phyloP scores from a whole-genome alignment of 371 early-diverging fungal genomes.

The Rhizopus microsporus region DNA sequence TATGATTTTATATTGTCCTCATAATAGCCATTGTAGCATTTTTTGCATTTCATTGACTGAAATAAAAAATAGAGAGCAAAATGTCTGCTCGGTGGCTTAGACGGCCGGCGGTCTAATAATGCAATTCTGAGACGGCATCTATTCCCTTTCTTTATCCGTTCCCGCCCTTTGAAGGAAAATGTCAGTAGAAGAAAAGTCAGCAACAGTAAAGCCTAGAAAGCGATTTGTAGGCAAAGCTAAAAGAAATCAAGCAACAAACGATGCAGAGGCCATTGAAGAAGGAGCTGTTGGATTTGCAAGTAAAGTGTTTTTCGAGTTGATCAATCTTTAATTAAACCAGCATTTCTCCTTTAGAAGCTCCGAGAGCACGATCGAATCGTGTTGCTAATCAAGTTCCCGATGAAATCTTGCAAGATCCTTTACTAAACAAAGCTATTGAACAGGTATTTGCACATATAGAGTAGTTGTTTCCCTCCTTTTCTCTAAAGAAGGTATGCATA shows the following conservation, averaged over 20 bases:
- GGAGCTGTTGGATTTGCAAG: constrained; percentile 54
- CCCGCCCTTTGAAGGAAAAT: neutral
- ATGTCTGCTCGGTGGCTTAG: too few species aligned
- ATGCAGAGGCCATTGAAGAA: constrained; percentile 54
- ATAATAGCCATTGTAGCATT: too few species aligned
- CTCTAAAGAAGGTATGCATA: constrained; percentile 13
- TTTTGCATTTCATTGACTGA: too few species aligned
- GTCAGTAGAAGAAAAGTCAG: constrained; percentile 10
- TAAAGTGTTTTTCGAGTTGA: constrained; percentile 14
- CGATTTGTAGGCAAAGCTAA: constrained; percentile 65
- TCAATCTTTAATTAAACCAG: neutral
- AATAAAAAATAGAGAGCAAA: too few species aligned
- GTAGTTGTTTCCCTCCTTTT: neutral
- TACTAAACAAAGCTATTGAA: constrained; percentile 80
- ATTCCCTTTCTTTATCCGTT: too few species aligned
- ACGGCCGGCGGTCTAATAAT: too few species aligned
- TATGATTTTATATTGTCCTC: too few species aligned
- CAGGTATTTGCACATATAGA: constrained; percentile 42
- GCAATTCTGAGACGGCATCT: too few species aligned
- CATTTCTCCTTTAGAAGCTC: constrained; percentile 12
- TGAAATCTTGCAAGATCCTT: constrained; percentile 78
- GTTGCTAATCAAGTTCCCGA: constrained; percentile 84
- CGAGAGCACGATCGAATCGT: constrained; percentile 34
- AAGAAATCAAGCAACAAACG: constrained; percentile 24
- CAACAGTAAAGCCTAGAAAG: constrained; percentile 49